Percentiles rank a stretch among this genome's conserved stretches.
Evolutionary conservation across 2,329 filamentous ascomycete species (phyloP).

Genomic region (Pleurostoma richardsiae): DNA sequence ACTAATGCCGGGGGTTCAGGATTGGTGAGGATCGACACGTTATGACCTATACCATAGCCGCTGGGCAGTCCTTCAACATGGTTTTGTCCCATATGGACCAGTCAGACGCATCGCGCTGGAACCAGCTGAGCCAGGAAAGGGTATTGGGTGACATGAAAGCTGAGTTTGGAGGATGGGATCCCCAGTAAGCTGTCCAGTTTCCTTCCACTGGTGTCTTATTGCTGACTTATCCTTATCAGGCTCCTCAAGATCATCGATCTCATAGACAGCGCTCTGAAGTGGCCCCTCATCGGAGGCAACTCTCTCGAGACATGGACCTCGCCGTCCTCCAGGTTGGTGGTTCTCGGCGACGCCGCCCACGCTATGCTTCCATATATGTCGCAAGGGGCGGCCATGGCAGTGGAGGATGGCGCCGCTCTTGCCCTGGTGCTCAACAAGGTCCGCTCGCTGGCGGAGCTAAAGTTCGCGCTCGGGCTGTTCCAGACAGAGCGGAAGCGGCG

Average conservation of each 20-base stretch:
- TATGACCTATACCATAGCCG: constrained; percentile 38
- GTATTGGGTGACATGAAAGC: constrained; percentile 24
- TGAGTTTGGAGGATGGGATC: constrained; percentile 26
- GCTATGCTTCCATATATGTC: constrained; percentile 39
- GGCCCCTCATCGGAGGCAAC: constrained; percentile 21
- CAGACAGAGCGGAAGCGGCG: constrained; percentile 26
- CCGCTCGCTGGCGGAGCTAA: constrained; percentile 16
- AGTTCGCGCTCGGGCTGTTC: constrained; percentile 26
- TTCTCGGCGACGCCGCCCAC: constrained; percentile 36
- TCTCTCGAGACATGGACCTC: constrained; percentile 22
- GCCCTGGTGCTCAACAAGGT: constrained; percentile 24
- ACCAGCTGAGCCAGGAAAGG: constrained; percentile 14
- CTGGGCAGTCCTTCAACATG: constrained; percentile 37
- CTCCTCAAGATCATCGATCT: constrained; percentile 27
- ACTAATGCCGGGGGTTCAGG: constrained; percentile 14
- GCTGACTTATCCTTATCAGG: constrained; percentile 6
- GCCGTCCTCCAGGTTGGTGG: constrained; percentile 20
- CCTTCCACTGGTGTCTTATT: background rate
- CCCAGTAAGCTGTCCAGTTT: constrained; percentile 13
- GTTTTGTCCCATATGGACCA: constrained; percentile 35
- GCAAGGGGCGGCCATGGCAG: constrained; percentile 36
- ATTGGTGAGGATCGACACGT: constrained; percentile 35
- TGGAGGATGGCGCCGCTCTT: constrained; percentile 35
- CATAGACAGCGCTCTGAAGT: constrained; percentile 26
- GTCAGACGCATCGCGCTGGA: constrained; percentile 23